Base-by-base conservation (phyloP, 2,329 filamentous ascomycete genomes). In the Davidsoniella virescens region DNA sequence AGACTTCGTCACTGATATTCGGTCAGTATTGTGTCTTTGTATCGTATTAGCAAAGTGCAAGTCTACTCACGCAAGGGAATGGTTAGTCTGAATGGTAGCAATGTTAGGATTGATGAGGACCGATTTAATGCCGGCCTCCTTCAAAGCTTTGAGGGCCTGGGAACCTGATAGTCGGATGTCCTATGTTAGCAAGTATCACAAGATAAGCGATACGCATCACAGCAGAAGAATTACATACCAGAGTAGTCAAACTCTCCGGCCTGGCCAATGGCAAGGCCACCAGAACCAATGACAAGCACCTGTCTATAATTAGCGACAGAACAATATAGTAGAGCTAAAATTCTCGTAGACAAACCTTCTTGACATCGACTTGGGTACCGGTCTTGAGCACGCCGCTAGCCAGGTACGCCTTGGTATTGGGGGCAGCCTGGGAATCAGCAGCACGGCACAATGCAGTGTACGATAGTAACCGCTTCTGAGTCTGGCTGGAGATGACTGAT, bases 201-300 rank as follows among this genome's bases (percentile, higher is more conserved):
- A 18, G 5, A 14, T 7, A 9, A 38, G 16, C 9, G n/a, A 20
- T 18, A 18, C 26, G 14, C 3, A 44, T 26, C 43, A 10, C 2
- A 29, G n/a, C 26, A 51, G 40, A 23, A 12, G 10, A n/a, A 38
- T 29, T 23, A 73, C 80, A 57, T 73, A 94, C 87, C 90, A 66
- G 92, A 96, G 68, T 96, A 96, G 69, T 96, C 90, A 61, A 96
- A 96, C 71, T 96, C 90, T 70, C 90, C 90, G 57, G 90, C 90
- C 69, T 96, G 90, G 56, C 90, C 90, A 76, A 96, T 96, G 64
- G 86, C 87, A 59, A 96, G 75, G 67, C 90, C 90, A 70, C 90
- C 90, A 69, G 82, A 88, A 53, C 90, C 90, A 70, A 96, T 94
- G 59, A 96, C 88, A 55, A 96, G 72, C 48, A 96, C 90, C 48